Evolutionary conservation across 1,284 basidiomycete species (phyloP), one percentile per base, ranked within the genome.

Genomic region (Moniliella sp.): DNA sequence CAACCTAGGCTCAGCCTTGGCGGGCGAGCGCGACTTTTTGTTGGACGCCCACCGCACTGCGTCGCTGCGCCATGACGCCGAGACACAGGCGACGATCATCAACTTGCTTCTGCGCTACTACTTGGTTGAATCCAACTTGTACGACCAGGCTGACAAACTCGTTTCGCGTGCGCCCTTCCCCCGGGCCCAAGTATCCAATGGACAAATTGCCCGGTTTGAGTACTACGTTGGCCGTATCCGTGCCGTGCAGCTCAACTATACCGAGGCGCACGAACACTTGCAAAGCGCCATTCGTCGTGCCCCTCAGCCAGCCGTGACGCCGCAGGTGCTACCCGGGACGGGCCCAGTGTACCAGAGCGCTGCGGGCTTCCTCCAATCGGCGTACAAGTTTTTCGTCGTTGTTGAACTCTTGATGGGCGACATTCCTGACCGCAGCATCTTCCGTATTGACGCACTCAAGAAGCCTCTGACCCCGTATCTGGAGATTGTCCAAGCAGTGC

Each of bases 391-490:
- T 45, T 81, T 78, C 50, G 76, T 97, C 26, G 76, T 97, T 4
- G 88, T 94, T 13, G 86, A 93, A 57, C 67, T 99, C 25, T 67
- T 99, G 28, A 97, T 97, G 77, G 88, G 88, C 31, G 88, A 94
- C 57, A 93, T 97, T 30, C 91, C 88, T 0, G 86, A 93, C 48
- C 73, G 91, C 13, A 69, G 75, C 35, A 66, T 83, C 17, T 97
- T 99, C 70, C 70, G 91, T 44, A 78, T 88, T 48, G 75, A 79
- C 1, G 81, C 94, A 9, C 71, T 97, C 17, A 75, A 81, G 62
- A 78, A 78, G 57, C 76, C 83, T 1, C 67, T 99, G 12, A 66
- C 67, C 15, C 79, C 79, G 4, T 97, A 97, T 65, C 81, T 94
- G 60, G 82, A 91, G 56, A 84, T 94, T 39, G 88, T 94, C 3